These are phyloP conservation scores for Aspergillus ruber DNA, from an alignment of 2,329 filamentous ascomycete genomes.

Conservation along the genomic window DNA sequence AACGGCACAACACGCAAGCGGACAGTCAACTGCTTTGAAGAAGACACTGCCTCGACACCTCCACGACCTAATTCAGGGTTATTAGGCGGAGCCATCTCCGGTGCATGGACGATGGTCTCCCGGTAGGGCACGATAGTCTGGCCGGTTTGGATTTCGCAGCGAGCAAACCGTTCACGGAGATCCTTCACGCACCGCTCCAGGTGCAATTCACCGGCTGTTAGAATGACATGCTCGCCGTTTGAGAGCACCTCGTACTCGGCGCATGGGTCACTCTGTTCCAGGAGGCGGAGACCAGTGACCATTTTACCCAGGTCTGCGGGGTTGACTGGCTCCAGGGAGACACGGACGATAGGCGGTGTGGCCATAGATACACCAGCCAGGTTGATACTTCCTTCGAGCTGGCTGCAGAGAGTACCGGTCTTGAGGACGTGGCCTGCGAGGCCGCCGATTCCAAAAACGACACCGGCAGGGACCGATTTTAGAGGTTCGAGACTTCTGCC, in stretches of 20 bases:
- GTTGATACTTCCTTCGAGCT: slow-evolving; percentile 79
- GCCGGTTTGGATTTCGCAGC: slow-evolving; percentile 89
- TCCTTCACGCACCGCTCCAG: slow-evolving; percentile 91
- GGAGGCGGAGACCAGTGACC: slow-evolving; percentile 76
- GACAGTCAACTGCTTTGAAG: slow-evolving; percentile 79
- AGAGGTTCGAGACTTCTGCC: slow-evolving; percentile 79
- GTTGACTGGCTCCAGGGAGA: slow-evolving; percentile 88
- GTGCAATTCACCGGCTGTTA: slow-evolving; percentile 91
- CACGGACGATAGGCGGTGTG: slow-evolving; percentile 86
- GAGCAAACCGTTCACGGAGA: slow-evolving; percentile 83
- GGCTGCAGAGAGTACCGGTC: slow-evolving; percentile 86
- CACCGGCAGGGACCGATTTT: slow-evolving; percentile 79
- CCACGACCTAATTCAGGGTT: slow-evolving; percentile 84
- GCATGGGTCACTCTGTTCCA: slow-evolving; percentile 93
- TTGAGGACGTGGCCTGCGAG: slow-evolving; percentile 92
- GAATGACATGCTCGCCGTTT: slow-evolving; percentile 88
- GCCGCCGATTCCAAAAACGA: slow-evolving; percentile 90
- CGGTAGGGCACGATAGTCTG: slow-evolving; percentile 93
- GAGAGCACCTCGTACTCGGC: slow-evolving; percentile 90
- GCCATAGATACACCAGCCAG: slow-evolving; percentile 76
- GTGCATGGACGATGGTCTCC: slow-evolving; percentile 78
- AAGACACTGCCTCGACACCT: slow-evolving; percentile 65
- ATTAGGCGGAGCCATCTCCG: slow-evolving; percentile 85
- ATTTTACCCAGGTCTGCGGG: slow-evolving; percentile 90
- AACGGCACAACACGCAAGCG: slow-evolving; percentile 72